Conservation (phyloP, 257 asterid species). For the Nicotiana tabacum region DNA sequence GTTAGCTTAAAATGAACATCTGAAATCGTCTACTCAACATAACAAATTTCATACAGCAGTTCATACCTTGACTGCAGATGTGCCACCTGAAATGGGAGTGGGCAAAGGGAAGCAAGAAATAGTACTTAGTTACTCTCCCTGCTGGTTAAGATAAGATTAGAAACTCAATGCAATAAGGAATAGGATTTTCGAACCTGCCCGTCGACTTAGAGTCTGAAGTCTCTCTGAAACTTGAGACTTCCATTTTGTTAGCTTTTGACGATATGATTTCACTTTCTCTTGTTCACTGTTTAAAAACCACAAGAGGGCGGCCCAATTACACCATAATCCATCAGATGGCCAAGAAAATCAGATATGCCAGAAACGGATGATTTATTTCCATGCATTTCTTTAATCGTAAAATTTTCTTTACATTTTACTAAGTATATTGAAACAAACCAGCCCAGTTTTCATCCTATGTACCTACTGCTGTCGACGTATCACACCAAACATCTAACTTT, state of each 20-base stretch:
- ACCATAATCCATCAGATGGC: background rate
- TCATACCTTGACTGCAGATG: constrained; percentile 77
- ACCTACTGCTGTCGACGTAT: background rate
- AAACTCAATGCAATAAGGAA: background rate
- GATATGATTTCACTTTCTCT: constrained; percentile 86
- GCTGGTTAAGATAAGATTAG: background rate
- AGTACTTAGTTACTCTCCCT: background rate
- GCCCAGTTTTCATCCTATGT: background rate
- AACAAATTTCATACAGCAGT: constrained; percentile 38
- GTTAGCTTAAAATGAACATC: background rate
- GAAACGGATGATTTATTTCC: background rate
- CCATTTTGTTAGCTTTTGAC: constrained; percentile 77
- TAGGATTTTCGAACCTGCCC: constrained; percentile 52
- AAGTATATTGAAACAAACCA: background rate
- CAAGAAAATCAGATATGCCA: background rate
- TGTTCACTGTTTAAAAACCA: constrained; percentile 54
- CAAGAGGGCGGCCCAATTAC: constrained; percentile 13
- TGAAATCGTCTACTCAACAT: background rate
- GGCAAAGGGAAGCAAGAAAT: background rate
- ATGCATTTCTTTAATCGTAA: background rate
- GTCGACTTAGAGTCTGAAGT: constrained; percentile 52
- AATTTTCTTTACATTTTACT: background rate
- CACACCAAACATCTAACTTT: background rate
- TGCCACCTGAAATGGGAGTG: constrained; percentile 38
- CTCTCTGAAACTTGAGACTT: constrained; percentile 84